phyloP scores from a whole-genome alignment of 345 rosid species.

The rapeseed (Brassica napus) region Da-Ae NC_063442.1:31978501-31979000 shows the following conservation, averaged over 20 bases:
- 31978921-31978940: slow-evolving; percentile 56
- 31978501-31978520: slow-evolving; percentile 91
- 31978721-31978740: slow-evolving; percentile 56
- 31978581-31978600: too few species aligned
- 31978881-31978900: slow-evolving; percentile 61
- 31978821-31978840: too few species aligned
- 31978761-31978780: slow-evolving; percentile 82
- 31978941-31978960: slow-evolving; percentile 70
- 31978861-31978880: too few species aligned
- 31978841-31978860: too few species aligned
- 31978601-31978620: neutral
- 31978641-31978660: slow-evolving; percentile 63
- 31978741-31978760: slow-evolving; percentile 43
- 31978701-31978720: slow-evolving; percentile 67
- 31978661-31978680: slow-evolving; percentile 90
- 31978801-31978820: slow-evolving; percentile 23
- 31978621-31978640: neutral
- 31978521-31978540: slow-evolving; percentile 10
- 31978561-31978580: too few species aligned
- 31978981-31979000: slow-evolving; percentile 44
- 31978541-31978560: neutral
- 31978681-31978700: slow-evolving; percentile 86
- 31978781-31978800: slow-evolving; percentile 64
- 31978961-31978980: slow-evolving; percentile 36
- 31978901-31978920: slow-evolving; percentile 29